Evolutionary conservation across 2,329 filamentous ascomycete species (phyloP).

Genomic region (Bisporella sp.): DNA sequence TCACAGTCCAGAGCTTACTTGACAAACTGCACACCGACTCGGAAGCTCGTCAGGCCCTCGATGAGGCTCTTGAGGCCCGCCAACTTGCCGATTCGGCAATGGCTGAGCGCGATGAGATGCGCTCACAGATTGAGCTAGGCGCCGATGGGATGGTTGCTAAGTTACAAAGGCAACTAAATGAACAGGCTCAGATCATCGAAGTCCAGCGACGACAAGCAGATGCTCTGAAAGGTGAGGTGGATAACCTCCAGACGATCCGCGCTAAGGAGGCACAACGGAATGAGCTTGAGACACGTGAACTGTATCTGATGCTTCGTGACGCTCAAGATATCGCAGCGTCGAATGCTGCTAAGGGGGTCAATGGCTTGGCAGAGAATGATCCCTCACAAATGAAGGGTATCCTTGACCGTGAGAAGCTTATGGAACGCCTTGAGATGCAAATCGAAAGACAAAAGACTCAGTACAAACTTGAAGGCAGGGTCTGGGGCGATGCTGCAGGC

Average conservation of each 20-base stretch:
- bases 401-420: constrained; percentile 82
- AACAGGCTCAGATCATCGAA: constrained; percentile 85
- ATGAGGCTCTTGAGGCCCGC: constrained; percentile 83
- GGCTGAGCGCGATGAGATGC: constrained; percentile 94
- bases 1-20: constrained; percentile 89
- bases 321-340: constrained; percentile 94
- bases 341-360: constrained; percentile 56
- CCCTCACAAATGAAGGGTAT: constrained; percentile 83
- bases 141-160: constrained; percentile 91
- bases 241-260: constrained; percentile 76
- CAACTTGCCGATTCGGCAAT: constrained; percentile 94
- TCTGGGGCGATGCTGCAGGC: constrained; percentile 74
- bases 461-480: constrained; percentile 90
- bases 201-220: constrained; percentile 82
- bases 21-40: constrained; percentile 96
- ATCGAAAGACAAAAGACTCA: constrained; percentile 96
- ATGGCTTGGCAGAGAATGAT: constrained; percentile 53
- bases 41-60: constrained; percentile 83
- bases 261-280: constrained; percentile 90
- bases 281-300: constrained; percentile 89
- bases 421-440: constrained; percentile 91
- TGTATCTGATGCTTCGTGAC: constrained; percentile 97
- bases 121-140: constrained; percentile 77
- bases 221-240: constrained; percentile 80
- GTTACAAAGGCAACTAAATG: constrained; percentile 87